Evolutionary conservation across 805 yeast genomes (phyloP), one percentile per base, ranked within the genome.

Genomic region (Suhomyces sp.): DNA sequence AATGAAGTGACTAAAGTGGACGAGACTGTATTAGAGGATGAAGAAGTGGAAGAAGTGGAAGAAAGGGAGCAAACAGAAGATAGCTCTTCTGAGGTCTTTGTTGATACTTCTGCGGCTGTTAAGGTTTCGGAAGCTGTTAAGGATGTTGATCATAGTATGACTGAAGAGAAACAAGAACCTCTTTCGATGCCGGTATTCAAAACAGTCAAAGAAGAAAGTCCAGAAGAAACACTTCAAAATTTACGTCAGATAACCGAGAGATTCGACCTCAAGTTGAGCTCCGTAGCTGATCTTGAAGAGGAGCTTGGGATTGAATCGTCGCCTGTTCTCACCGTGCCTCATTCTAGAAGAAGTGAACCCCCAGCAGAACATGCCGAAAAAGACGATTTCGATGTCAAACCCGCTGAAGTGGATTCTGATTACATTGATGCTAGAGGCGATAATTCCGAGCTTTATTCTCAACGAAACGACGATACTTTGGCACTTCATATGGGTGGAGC

Each of bases 121-220:
- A 22, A 43, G 3, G 33, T 17, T 22, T 9, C 35, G 22, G 22
- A 25, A 9, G 13, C 13, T 10, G 1, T 9, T 24, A 3, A 24
- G 24, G 5, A 4, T 27, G n/a, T 12, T 12, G 31, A 27, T 27
- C 31, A 27, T 2, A 27, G 31, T 27, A 27, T 27, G 31, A n/a
- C n/a, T n/a, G n/a, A 27, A 27, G n/a, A 27, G 31, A 27, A 27
- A 9, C 31, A 27, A 27, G 31, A 27, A 27, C n/a, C 31, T 31
- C 13, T 37, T 24, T n/a, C 22, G 4, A 46, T 57, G 4, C 73
- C 73, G 1, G 43, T 61, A 3, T 69, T 69, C 58, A 63, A 50
- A 51, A 63, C 73, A 1, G 54, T 69, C 5, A 46, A 57, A 41
- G 58, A 56, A 19, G 72, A 69, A 53, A 56, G 57, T 12, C 69